phyloP scores from a whole-genome alignment of 768 basidiomycete genomes.

The Candolleomyces efflorescens region DNA sequence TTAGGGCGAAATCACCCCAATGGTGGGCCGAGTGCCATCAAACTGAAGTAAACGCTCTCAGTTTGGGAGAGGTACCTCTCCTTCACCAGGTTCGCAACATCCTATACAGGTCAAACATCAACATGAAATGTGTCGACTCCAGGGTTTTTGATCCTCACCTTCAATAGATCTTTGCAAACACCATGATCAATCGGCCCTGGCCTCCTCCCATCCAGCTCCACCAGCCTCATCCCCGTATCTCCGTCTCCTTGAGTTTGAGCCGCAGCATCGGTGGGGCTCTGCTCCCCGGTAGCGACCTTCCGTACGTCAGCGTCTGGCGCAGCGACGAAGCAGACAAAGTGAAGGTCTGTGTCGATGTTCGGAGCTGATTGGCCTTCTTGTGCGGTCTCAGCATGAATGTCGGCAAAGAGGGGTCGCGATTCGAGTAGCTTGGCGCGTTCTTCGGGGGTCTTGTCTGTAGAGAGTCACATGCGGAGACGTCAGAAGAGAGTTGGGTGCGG shows the following conservation, averaged over 20 bases:
- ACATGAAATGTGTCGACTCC: no score
- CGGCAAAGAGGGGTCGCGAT: slow-evolving; percentile 68
- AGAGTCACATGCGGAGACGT: neutral
- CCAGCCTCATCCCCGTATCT: slow-evolving; percentile 42
- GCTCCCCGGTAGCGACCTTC: slow-evolving; percentile 14
- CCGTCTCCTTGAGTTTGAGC: slow-evolving; percentile 11
- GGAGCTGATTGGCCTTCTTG: slow-evolving; percentile 67
- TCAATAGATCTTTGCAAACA: slow-evolving; percentile 51
- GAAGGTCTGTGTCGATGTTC: slow-evolving; percentile 68
- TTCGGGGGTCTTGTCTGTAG: slow-evolving; percentile 59
- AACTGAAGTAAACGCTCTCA: slow-evolving; percentile 57
- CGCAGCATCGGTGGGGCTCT: neutral
- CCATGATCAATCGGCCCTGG: slow-evolving; percentile 80
- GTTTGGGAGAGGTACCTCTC: slow-evolving; percentile 52
- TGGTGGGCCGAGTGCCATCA: slow-evolving; percentile 49
- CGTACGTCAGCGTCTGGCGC: slow-evolving; percentile 46
- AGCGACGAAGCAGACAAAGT: slow-evolving; percentile 85
- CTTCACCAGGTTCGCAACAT: slow-evolving; percentile 61
- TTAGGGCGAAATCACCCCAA: neutral
- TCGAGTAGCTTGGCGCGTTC: slow-evolving; percentile 76
- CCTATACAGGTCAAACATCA: slow-evolving; percentile 31
- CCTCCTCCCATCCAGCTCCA: slow-evolving; percentile 84
- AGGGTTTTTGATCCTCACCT: slow-evolving; percentile 29
- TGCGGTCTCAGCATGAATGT: slow-evolving; percentile 73
- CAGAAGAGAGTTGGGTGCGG: neutral